Conservation (phyloP, 1,139 yeast species). For the Suhomyces wounanorum region DNA sequence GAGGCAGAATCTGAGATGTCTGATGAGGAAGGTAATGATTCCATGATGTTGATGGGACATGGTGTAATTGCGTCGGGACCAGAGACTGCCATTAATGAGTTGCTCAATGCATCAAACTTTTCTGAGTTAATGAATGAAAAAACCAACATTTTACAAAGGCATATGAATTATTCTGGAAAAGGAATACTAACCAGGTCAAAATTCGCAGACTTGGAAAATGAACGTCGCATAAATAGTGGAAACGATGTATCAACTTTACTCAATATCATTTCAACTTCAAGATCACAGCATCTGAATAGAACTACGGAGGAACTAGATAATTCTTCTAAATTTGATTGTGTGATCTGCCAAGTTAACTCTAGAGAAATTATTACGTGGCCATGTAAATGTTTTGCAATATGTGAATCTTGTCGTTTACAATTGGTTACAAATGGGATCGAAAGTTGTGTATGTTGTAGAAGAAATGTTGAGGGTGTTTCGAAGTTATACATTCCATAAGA, state of each 20-base stretch:
- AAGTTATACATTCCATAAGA: constrained; percentile 52
- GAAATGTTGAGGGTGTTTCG: constrained; percentile 62
- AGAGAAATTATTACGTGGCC: constrained; percentile 91
- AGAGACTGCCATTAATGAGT: constrained; percentile 25
- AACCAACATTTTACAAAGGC: constrained; percentile 36
- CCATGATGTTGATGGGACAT: background rate
- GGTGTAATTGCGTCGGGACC: background rate
- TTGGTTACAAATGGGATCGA: constrained; percentile 72
- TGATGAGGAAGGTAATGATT: constrained; percentile 16
- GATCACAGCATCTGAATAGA: constrained; percentile 8
- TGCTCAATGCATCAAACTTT: constrained; percentile 34
- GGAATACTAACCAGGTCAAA: constrained; percentile 47
- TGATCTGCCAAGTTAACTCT: constrained; percentile 74
- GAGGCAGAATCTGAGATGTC: constrained; percentile 25
- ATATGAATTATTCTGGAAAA: constrained; percentile 22
- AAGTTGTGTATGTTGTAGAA: constrained; percentile 85
- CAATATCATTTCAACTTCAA: constrained; percentile 26
- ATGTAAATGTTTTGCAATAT: constrained; percentile 83
- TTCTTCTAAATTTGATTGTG: constrained; percentile 53
- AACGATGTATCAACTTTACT: constrained; percentile 27
- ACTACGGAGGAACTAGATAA: constrained; percentile 17
- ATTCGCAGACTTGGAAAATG: constrained; percentile 22
- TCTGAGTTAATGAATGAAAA: constrained; percentile 27
- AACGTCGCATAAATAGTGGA: background rate
- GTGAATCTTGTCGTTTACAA: constrained; percentile 81